phyloP scores from a whole-genome alignment of 345 rosid species.

The Ricinus communis region DNA sequence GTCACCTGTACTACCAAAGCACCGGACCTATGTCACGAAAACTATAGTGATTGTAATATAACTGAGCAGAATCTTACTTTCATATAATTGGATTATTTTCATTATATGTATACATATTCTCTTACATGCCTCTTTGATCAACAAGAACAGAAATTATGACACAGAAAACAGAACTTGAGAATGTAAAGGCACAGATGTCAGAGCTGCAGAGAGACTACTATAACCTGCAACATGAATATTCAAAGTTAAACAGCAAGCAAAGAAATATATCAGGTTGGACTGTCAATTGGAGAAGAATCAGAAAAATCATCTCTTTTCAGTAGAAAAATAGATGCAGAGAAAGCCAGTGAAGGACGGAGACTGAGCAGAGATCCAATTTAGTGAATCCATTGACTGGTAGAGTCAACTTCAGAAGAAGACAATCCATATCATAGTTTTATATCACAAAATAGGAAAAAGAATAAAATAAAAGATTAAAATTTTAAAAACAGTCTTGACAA shows the following conservation, averaged over 20 bases:
- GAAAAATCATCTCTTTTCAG: conserved; percentile 42
- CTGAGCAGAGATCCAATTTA: conserved; percentile 29
- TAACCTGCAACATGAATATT: conserved; percentile 63
- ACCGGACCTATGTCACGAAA: no score
- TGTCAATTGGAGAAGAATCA: conserved; percentile 53
- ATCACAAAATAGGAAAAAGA: not conserved
- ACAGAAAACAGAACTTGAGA: conserved; percentile 59
- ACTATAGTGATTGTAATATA: no score
- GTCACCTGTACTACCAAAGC: no score
- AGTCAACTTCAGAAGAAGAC: conserved; percentile 39
- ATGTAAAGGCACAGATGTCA: conserved; percentile 51
- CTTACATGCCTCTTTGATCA: no score
- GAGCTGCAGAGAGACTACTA: conserved; percentile 63
- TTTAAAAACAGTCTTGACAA: no score
- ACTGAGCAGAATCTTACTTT: no score
- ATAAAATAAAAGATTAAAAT: no score
- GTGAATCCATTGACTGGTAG: conserved; percentile 20
- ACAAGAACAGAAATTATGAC: conserved; percentile 47
- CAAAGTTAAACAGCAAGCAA: conserved; percentile 50
- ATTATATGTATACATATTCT: no score
- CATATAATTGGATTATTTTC: no score
- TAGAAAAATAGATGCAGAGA: conserved; percentile 41
- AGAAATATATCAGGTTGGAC: conserved; percentile 41
- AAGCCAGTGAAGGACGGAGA: conserved; percentile 30
- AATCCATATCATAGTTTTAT: conserved; percentile 42